Percentiles rank a stretch among this genome's conserved stretches.
phyloP scores from a whole-genome alignment of 805 yeast species.

The Candida maris region DNA sequence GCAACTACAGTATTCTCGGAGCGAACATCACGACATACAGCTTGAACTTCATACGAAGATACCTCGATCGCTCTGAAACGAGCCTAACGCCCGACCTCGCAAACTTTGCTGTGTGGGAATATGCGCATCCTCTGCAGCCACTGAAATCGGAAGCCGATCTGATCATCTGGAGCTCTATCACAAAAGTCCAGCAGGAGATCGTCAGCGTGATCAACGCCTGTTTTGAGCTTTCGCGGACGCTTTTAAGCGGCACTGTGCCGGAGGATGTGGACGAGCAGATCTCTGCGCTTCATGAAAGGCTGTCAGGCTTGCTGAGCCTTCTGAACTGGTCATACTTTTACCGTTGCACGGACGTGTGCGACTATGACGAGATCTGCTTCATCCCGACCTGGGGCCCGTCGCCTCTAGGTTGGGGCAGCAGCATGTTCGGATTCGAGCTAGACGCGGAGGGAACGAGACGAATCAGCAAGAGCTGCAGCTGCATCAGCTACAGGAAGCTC shows the following conservation, averaged over 20 bases:
- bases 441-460: slow-evolving; percentile 25
- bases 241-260: slow-evolving; percentile 18
- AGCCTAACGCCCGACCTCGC: slow-evolving; percentile 16
- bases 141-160: slow-evolving; percentile 40
- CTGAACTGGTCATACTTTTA: slow-evolving; percentile 43
- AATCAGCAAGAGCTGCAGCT: slow-evolving; percentile 20
- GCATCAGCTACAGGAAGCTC: slow-evolving; percentile 14
- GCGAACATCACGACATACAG: slow-evolving; percentile 39
- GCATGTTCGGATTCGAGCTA: slow-evolving; percentile 19
- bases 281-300: slow-evolving; percentile 1
- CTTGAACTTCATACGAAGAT: slow-evolving; percentile 44
- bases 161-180: slow-evolving; percentile 47
- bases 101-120: slow-evolving; percentile 41
- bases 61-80: slow-evolving; percentile 25
- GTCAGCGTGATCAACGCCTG: slow-evolving; percentile 35
- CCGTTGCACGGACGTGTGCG: slow-evolving; percentile 41
- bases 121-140: slow-evolving; percentile 40
- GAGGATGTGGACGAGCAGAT: slow-evolving; percentile 19
- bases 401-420: slow-evolving; percentile 43
- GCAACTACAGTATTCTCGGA: slow-evolving; percentile 16
- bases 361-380: slow-evolving; percentile 47
- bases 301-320: slow-evolving; percentile 21
- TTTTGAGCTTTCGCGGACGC: slow-evolving; percentile 30
- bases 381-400: slow-evolving; percentile 62
- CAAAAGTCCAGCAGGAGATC: slow-evolving; percentile 38